Conservation (phyloP, 2,329 filamentous ascomycete genomes). For the Calonectria pseudoreteaudii region DNA sequence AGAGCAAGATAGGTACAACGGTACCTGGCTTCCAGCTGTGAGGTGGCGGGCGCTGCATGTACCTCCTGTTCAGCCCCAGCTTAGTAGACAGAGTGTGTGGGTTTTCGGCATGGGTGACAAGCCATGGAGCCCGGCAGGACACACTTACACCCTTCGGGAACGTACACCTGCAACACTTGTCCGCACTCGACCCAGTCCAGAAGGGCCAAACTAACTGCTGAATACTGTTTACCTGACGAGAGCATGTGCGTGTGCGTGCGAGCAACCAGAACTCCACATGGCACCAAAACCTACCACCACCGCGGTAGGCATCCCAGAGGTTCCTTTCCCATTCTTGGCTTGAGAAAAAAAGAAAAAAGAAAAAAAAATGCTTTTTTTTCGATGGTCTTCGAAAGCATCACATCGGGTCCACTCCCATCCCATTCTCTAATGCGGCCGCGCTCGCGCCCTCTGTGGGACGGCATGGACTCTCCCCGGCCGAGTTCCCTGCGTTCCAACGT, state of each 20-base stretch:
- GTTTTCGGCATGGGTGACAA: conserved; percentile 19
- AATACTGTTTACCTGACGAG: not conserved
- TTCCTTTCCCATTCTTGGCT: not conserved
- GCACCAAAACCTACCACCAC: not conserved
- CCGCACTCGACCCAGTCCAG: not conserved
- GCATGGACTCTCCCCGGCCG: conserved; percentile 18
- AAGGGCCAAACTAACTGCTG: conserved; percentile 2
- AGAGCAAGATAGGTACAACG: conserved; percentile 14
- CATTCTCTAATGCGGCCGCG: conserved; percentile 15
- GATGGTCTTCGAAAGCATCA: conserved; percentile 15
- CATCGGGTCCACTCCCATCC: conserved; percentile 18
- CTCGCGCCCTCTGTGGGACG: conserved; percentile 15
- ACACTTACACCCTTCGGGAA: conserved; percentile 9
- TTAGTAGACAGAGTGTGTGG: conserved; percentile 10
- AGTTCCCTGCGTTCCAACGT: conserved; percentile 29
- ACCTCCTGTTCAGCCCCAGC: conserved; percentile 9
- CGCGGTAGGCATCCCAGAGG: not conserved
- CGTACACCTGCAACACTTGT: conserved; percentile 1
- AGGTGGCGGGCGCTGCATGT: conserved; percentile 1
- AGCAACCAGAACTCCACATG: not conserved
- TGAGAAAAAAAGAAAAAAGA: not conserved
- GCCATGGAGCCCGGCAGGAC: conserved; percentile 16
- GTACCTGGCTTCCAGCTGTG: not conserved
- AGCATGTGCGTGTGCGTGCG: not conserved
- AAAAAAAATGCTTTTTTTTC: not conserved